Evolutionary conservation across 2,329 filamentous ascomycete genomes (phyloP).

Genomic region (Aspergillus neotritici): DNA sequence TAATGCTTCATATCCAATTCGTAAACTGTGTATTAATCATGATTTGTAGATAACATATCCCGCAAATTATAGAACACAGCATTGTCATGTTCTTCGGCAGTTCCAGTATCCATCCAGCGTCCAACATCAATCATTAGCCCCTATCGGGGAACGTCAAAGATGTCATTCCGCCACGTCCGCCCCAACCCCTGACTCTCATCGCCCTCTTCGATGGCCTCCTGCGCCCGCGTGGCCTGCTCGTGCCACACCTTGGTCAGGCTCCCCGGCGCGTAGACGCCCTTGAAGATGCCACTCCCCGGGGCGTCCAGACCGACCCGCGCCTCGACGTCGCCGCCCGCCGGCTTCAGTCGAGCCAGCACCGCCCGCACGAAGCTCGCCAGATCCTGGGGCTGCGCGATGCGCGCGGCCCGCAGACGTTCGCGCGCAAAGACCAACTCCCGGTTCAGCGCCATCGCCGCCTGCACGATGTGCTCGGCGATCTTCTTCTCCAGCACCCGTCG

Average conservation of each 20-base stretch:
- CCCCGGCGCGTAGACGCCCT: slow-evolving; percentile 78
- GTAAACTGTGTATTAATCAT: too few relatives aligned
- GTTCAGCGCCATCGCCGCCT: slow-evolving; percentile 67
- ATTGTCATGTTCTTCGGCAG: too few relatives aligned
- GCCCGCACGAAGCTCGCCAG: slow-evolving; percentile 77
- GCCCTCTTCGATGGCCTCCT: slow-evolving; percentile 66
- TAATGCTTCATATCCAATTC: too few relatives aligned
- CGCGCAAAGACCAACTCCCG: slow-evolving; percentile 80
- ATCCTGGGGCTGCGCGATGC: slow-evolving; percentile 74
- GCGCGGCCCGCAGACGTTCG: slow-evolving; percentile 77
- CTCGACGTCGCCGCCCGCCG: slow-evolving; percentile 72
- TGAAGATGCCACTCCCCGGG: slow-evolving; percentile 62
- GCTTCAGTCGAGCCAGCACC: slow-evolving; percentile 67
- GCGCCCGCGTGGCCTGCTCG: slow-evolving; percentile 65
- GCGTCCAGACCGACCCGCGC: slow-evolving; percentile 64
- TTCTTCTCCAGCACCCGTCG: slow-evolving; percentile 73
- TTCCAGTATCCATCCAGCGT: too few relatives aligned
- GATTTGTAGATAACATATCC: too few relatives aligned
- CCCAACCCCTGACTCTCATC: slow-evolving; percentile 53
- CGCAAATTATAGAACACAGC: too few relatives aligned
- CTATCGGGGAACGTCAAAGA: slow-evolving; percentile 56
- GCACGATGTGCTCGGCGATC: slow-evolving; percentile 64
- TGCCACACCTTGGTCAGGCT: slow-evolving; percentile 89
- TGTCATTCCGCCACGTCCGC: slow-evolving; percentile 69
- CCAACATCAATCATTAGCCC: background rate